These are phyloP conservation scores for Hypoxylon sp. DNA, from an alignment of 2,329 filamentous ascomycete genomes.

Conservation along the genomic window DNA sequence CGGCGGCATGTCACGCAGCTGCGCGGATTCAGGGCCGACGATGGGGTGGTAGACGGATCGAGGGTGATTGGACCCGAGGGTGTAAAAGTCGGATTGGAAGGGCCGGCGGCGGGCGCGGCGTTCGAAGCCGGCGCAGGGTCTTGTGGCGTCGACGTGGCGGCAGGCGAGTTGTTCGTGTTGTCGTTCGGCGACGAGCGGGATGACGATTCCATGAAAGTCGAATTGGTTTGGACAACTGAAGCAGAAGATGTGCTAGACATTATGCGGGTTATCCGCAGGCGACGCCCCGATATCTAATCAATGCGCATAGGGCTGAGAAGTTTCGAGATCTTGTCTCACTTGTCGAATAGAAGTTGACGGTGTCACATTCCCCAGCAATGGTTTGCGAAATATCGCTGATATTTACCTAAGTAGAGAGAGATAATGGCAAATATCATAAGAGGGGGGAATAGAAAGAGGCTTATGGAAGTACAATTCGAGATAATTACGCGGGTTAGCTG, in stretches of 20 bases:
- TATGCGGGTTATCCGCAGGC: slow-evolving; percentile 28
- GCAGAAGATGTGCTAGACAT: slow-evolving; percentile 31
- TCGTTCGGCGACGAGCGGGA: slow-evolving; percentile 38
- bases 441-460: background rate
- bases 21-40: slow-evolving; percentile 50
- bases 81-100: slow-evolving; percentile 34
- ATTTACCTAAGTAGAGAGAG: background rate
- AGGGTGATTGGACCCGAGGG: slow-evolving; percentile 50
- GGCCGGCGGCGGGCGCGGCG: slow-evolving; percentile 14
- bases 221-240: slow-evolving; percentile 10
- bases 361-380: background rate
- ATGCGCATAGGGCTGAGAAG: slow-evolving; percentile 30
- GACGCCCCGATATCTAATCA: slow-evolving; percentile 17
- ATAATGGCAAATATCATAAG: background rate
- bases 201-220: slow-evolving; percentile 37
- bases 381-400: background rate
- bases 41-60: slow-evolving; percentile 50
- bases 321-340: slow-evolving; percentile 16
- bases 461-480: slow-evolving; percentile 14
- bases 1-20: slow-evolving; percentile 66
- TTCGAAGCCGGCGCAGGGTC: slow-evolving; percentile 25
- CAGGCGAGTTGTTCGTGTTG: slow-evolving; percentile 38
- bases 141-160: slow-evolving; percentile 37
- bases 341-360: background rate
- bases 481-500: slow-evolving; percentile 21